Conservation (phyloP, 2,329 filamentous ascomycete genomes). For the Pseudogymnoascus sp. region DNA sequence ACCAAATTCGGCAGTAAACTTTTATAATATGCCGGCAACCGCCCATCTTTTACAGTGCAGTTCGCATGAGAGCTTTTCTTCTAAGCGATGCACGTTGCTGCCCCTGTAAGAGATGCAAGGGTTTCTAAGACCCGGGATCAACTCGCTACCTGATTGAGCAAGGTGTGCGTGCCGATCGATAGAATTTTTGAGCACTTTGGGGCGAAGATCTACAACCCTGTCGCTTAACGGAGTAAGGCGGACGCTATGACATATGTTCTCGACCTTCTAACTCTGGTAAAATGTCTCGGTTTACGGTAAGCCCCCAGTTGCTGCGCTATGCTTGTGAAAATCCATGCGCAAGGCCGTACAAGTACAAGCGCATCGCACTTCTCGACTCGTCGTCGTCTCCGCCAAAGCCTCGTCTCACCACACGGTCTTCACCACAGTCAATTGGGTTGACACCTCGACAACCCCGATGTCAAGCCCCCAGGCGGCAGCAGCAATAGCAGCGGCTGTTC, state of each 20-base stretch:
- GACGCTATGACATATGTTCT: not conserved
- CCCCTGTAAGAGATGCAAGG: not conserved
- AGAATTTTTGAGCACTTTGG: not conserved
- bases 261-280: not conserved
- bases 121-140: too few species aligned
- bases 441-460: not conserved
- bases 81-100: not conserved
- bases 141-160: not conserved
- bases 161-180: not conserved
- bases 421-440: not conserved
- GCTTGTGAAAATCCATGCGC: not conserved
- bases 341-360: not conserved
- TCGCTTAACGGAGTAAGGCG: not conserved
- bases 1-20: not conserved
- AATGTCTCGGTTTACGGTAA: not conserved
- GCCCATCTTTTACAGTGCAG: not conserved
- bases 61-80: not conserved
- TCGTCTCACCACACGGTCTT: not conserved
- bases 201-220: not conserved
- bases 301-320: not conserved
- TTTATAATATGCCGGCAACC: not conserved
- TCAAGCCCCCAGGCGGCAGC: slow-evolving; percentile 14
- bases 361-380: not conserved
- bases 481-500: slow-evolving; percentile 12
- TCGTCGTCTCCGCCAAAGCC: not conserved